These are phyloP conservation scores for Gracilaria gracilis DNA, from an alignment of 23 red algal genomes.

Conservation along the genomic window DNA sequence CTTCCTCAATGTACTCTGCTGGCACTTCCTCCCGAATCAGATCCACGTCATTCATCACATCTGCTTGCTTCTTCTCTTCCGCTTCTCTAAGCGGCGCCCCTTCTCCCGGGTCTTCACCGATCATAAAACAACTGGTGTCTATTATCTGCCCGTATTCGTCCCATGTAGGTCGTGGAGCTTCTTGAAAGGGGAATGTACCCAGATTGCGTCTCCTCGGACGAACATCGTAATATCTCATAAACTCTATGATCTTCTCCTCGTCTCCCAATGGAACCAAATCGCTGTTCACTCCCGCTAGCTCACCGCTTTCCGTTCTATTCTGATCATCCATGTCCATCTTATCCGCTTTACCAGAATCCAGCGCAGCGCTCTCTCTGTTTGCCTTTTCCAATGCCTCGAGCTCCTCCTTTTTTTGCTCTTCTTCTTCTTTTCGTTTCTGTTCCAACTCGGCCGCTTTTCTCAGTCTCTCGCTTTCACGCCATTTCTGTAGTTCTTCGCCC, in stretches of 20 bases:
- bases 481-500: constrained; percentile 79
- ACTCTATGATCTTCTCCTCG: constrained; percentile 16
- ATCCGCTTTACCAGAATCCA: background rate
- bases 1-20: constrained; percentile 78
- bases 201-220: background rate
- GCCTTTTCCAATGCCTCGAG: background rate
- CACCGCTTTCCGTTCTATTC: background rate
- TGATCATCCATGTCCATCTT: background rate
- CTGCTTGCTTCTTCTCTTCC: constrained; percentile 33
- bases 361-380: background rate
- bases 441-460: constrained; percentile 36
- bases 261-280: background rate
- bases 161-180: constrained; percentile 40
- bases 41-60: constrained; percentile 2
- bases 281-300: background rate
- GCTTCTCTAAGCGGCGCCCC: constrained; percentile 30
- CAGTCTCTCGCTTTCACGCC: constrained; percentile 53
- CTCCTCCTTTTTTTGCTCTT: constrained; percentile 51
- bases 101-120: constrained; percentile 96
- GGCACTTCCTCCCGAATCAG: constrained; percentile 70
- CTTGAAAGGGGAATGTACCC: constrained; percentile 55
- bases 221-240: constrained; percentile 7
- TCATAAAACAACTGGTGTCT: constrained; percentile 85
- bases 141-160: constrained; percentile 97
- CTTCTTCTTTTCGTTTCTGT: constrained; percentile 47